A percentile compares a stretch with the other conserved stretches of the same genome.
These are phyloP conservation scores for Torulaspora indica DNA, from an alignment of 805 yeast species.

Conservation along the genomic window DNA sequence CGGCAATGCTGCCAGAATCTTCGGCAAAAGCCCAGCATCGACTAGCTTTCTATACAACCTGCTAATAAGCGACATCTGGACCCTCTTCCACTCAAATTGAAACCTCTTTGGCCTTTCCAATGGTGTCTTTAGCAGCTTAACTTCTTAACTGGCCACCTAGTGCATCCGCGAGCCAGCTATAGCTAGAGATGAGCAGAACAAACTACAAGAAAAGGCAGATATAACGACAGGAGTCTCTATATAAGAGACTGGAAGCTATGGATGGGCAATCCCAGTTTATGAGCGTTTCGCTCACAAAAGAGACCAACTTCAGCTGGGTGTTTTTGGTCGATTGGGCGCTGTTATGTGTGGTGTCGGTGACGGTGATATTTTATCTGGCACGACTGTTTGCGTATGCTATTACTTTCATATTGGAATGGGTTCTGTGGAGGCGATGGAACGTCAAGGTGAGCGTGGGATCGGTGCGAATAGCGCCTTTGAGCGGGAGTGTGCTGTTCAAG, in stretches of 20 bases:
- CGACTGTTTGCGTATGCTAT: constrained; percentile 60
- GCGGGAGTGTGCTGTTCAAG: constrained; percentile 76
- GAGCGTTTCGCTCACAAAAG: constrained; percentile 30
- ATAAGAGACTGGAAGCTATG: constrained; percentile 18
- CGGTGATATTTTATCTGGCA: constrained; percentile 70
- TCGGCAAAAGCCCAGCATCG: constrained; percentile 45
- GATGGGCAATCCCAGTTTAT: constrained; percentile 31
- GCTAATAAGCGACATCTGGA: constrained; percentile 26
- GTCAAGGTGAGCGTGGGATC: constrained; percentile 66
- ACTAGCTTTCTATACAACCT: constrained; percentile 41
- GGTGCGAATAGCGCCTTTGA: constrained; percentile 68
- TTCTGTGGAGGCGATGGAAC: constrained; percentile 60
- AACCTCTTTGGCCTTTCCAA: not conserved
- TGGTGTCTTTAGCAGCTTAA: not conserved
- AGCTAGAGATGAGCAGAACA: not conserved
- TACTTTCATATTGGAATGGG: constrained; percentile 46
- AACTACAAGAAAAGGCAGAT: not conserved
- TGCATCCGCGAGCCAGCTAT: not conserved
- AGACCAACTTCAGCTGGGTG: constrained; percentile 53
- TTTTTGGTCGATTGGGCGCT: constrained; percentile 82
- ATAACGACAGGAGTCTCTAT: not conserved
- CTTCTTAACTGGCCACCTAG: not conserved
- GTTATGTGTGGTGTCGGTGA: constrained; percentile 54
- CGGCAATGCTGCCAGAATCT: constrained; percentile 42
- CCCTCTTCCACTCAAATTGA: not conserved